A percentile compares a stretch with the other conserved stretches of the same genome.
These are phyloP conservation scores for Candida sp. DNA, from an alignment of 1,139 yeast genomes.

Conservation along the genomic window DNA sequence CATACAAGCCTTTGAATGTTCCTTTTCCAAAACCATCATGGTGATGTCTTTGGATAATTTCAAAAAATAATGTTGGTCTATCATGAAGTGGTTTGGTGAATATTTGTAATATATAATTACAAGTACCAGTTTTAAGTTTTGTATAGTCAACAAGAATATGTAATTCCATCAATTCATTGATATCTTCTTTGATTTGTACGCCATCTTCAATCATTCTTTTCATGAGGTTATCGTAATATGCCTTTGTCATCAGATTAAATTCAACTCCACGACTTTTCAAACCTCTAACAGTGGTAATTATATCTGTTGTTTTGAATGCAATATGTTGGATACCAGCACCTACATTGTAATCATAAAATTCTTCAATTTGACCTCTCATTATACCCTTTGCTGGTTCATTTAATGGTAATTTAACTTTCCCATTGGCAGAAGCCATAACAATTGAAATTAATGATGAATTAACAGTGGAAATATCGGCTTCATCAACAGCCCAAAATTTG, in stretches of 20 bases:
- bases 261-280: slow-evolving; percentile 63
- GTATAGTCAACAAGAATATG: slow-evolving; percentile 67
- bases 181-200: slow-evolving; percentile 44
- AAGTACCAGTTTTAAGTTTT: slow-evolving; percentile 17
- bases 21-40: slow-evolving; percentile 90
- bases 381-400: slow-evolving; percentile 77
- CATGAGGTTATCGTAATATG: slow-evolving; percentile 52
- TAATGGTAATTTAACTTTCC: slow-evolving; percentile 71
- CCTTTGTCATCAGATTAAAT: slow-evolving; percentile 56
- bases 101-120: slow-evolving; percentile 71
- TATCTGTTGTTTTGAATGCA: slow-evolving; percentile 63
- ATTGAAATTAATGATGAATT: slow-evolving; percentile 68
- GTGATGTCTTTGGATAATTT: slow-evolving; percentile 73
- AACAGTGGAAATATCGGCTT: slow-evolving; percentile 64
- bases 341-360: slow-evolving; percentile 66
- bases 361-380: slow-evolving; percentile 76
- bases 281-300: slow-evolving; percentile 51
- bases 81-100: slow-evolving; percentile 76
- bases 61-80: slow-evolving; percentile 79
- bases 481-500: slow-evolving; percentile 83
- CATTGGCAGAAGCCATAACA: slow-evolving; percentile 73
- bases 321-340: slow-evolving; percentile 87
- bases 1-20: slow-evolving; percentile 77
- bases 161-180: slow-evolving; percentile 34
- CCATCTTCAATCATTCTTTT: slow-evolving; percentile 35